A percentile compares a stretch with the other conserved stretches of the same genome.
phyloP scores from a whole-genome alignment of 805 yeast genomes.

The Metschnikowia bowlesiae region DNA sequence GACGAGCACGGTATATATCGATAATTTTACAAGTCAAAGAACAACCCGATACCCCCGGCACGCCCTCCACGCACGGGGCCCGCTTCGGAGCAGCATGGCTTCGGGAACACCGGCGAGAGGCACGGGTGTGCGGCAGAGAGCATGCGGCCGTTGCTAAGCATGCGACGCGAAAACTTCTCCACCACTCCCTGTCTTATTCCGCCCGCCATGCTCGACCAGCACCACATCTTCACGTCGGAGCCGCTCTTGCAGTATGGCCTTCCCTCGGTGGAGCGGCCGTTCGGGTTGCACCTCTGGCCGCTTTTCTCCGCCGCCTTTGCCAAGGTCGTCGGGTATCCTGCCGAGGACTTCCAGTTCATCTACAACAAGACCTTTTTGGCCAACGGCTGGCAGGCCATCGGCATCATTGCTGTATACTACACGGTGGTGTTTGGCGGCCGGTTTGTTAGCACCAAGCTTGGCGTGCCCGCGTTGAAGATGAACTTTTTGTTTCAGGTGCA shows the following conservation, averaged over 20 bases:
- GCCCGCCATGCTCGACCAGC: constrained; percentile 9
- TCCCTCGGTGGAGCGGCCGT: constrained; percentile 45
- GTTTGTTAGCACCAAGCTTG: constrained; percentile 46
- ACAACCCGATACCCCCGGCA: no score
- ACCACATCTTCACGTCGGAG: constrained; percentile 10
- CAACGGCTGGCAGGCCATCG: constrained; percentile 51
- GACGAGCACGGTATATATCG: background rate
- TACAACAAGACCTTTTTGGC: constrained; percentile 66
- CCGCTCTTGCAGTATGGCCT: constrained; percentile 24
- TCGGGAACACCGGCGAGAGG: background rate
- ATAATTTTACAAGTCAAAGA: no score
- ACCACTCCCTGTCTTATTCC: background rate
- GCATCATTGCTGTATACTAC: constrained; percentile 38
- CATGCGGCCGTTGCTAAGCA: background rate
- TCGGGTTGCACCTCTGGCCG: constrained; percentile 65
- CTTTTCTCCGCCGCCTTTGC: constrained; percentile 50
- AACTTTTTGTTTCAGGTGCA: constrained; percentile 79
- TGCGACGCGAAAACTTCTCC: constrained; percentile 5
- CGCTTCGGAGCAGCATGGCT: no score
- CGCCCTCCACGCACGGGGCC: no score
- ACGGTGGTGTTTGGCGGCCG: constrained; percentile 65
- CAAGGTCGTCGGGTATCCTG: constrained; percentile 49
- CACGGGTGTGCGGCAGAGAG: background rate
- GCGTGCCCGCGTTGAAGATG: constrained; percentile 65
- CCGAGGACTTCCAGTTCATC: constrained; percentile 63